Percentiles rank a stretch among this genome's conserved stretches.
Evolutionary conservation across 2,329 filamentous ascomycete species (phyloP).

Genomic region (Botryosphaeria dothidea): DNA sequence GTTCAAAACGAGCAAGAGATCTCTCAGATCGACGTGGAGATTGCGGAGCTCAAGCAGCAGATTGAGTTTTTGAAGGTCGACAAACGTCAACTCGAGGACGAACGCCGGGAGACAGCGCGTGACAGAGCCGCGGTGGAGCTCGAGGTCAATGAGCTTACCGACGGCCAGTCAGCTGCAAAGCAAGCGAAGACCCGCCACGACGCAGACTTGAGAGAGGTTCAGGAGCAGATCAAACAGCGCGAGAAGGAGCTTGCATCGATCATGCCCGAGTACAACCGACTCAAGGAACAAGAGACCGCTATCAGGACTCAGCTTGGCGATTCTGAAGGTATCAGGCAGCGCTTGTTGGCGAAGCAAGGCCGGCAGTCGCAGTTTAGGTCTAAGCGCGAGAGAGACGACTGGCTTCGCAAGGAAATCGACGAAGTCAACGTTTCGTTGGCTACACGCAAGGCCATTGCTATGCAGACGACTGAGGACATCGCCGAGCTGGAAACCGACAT

Average conservation of each 20-base stretch:
- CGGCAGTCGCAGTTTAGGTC: slow-evolving; percentile 84
- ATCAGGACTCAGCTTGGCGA: slow-evolving; percentile 72
- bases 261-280: slow-evolving; percentile 73
- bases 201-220: slow-evolving; percentile 69
- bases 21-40: slow-evolving; percentile 72
- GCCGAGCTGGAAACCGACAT: slow-evolving; percentile 71
- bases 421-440: slow-evolving; percentile 76
- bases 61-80: slow-evolving; percentile 84
- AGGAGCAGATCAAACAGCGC: slow-evolving; percentile 71
- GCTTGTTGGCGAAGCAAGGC: slow-evolving; percentile 89
- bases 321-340: slow-evolving; percentile 72
- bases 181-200: slow-evolving; percentile 71
- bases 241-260: slow-evolving; percentile 74
- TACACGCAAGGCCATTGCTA: slow-evolving; percentile 78
- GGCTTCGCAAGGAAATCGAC: slow-evolving; percentile 76
- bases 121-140: slow-evolving; percentile 82
- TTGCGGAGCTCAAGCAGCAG: slow-evolving; percentile 76
- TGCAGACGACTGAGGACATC: slow-evolving; percentile 84
- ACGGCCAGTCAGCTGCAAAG: slow-evolving; percentile 77
- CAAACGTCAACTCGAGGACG: slow-evolving; percentile 82
- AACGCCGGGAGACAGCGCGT: slow-evolving; percentile 80
- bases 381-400: slow-evolving; percentile 85
- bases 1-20: slow-evolving; percentile 78
- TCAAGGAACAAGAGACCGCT: slow-evolving; percentile 71
- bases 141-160: slow-evolving; percentile 77